Conservation (phyloP, 495 filamentous ascomycete species). For the Aspergillus baeticus region DNA sequence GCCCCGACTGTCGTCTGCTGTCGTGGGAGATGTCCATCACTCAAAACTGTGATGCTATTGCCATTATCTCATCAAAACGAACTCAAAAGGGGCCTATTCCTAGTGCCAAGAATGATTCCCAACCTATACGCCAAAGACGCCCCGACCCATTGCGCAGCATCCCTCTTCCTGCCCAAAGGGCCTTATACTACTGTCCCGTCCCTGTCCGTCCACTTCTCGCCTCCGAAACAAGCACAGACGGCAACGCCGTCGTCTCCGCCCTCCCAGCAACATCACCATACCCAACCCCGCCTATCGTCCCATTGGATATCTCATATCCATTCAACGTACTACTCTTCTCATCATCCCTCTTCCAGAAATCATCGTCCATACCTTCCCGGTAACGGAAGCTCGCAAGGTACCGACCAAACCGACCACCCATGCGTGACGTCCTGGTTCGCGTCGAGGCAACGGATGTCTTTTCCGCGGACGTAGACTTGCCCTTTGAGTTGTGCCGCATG, state of each 20-base stretch:
- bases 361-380: constrained; percentile 27
- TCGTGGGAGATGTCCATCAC: too few species aligned
- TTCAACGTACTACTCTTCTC: constrained; percentile 11
- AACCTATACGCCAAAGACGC: too few species aligned
- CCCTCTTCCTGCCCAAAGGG: too few species aligned
- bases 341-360: constrained; percentile 37
- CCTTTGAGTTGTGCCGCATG: constrained; percentile 14
- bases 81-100: too few species aligned
- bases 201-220: constrained; percentile 7
- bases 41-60: too few species aligned
- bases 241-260: constrained; percentile 10
- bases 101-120: too few species aligned
- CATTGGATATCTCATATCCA: too few species aligned
- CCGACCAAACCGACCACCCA: constrained; percentile 26
- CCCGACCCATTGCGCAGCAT: too few species aligned
- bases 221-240: constrained; percentile 15
- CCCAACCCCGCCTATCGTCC: too few species aligned
- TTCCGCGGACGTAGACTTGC: not conserved
- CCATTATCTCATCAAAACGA: too few species aligned
- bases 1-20: too few species aligned
- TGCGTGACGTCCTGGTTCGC: constrained; percentile 24
- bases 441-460: constrained; percentile 18
- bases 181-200: not conserved
- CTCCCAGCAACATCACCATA: not conserved
- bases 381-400: constrained; percentile 21